Evolutionary conservation across 2,329 filamentous ascomycete species (phyloP), one percentile per base, ranked within the genome.

Genomic region (Aspergillus quadricinctus): DNA sequence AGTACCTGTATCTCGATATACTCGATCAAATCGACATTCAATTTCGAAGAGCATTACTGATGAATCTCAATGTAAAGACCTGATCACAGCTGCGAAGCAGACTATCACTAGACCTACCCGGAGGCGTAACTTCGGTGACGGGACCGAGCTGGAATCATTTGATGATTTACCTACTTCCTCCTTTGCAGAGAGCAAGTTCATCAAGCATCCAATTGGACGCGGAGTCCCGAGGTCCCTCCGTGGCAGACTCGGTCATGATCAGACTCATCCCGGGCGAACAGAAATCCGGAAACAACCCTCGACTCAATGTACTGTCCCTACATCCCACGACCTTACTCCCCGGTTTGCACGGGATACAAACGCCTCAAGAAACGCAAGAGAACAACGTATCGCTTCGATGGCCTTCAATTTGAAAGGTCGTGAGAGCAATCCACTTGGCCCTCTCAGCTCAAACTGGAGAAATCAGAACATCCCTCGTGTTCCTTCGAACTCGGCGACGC

Each of bases 111-210:
- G 87, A 70, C 91, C 91, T 3, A 81, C 84, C 37, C 81, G 85
- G 43, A 80, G 81, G 57, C 83, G 86, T 48, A 85, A 90, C 66
- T 99, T 95, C 75, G 94, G 94, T 11, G 91, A 97, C 72, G 94
- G 94, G 17, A 89, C 88, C 58, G 94, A 99, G 73, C 81, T 99
- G 35, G 93, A 97, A 64, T 86, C 83, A 2, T 97, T 99, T 70
- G 94, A 99, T 70, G 94, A 99, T 73, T 78, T 99, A 55, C 93
- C 93, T 1, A 97, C 92, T 0, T 97, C 92, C 17, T 85, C 83
- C 11, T 85, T 88, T 58, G 83, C 85, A 14, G 94, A 99, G 74
- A 91, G 86, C 60, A 89, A 85, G 65, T 99, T 85, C 68, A 80
- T 92, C 59, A 95, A 92, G 72, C 86, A 89, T 65, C 92, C 94